Evolutionary conservation across 345 rosid genomes (phyloP).

Genomic region (Mercurialis annua): DNA sequence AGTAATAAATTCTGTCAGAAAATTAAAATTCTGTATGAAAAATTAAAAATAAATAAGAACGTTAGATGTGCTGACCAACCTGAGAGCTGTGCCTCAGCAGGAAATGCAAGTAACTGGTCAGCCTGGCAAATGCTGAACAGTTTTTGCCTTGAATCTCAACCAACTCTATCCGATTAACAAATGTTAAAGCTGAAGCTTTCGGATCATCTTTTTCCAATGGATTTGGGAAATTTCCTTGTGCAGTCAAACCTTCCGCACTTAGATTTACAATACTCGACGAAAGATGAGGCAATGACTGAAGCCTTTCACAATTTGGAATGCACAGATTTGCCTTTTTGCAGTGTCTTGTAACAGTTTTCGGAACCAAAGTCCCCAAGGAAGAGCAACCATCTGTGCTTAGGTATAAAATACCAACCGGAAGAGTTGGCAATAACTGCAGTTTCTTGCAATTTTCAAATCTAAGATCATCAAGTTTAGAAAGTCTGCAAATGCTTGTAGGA

Average conservation of each 20-base stretch:
- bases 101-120: constrained; percentile 5
- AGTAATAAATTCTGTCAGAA: not conserved
- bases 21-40: not conserved
- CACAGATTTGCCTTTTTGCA: constrained; percentile 1
- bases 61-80: too few relatives aligned
- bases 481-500: constrained; percentile 13
- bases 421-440: constrained; percentile 21
- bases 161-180: not conserved
- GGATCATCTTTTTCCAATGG: constrained; percentile 1
- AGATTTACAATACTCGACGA: not conserved
- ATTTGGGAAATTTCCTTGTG: not conserved
- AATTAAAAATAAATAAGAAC: not conserved
- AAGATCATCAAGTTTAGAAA: constrained; percentile 14
- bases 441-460: constrained; percentile 7
- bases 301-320: not conserved
- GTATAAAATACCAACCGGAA: constrained; percentile 19
- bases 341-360: not conserved
- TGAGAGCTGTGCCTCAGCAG: constrained; percentile 11
- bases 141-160: constrained; percentile 11
- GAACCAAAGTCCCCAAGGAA: constrained; percentile 2
- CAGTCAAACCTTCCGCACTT: constrained; percentile 3
- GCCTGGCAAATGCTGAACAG: not conserved
- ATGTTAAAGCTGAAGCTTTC: not conserved
- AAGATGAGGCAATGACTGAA: constrained; percentile 4
- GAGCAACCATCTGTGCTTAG: constrained; percentile 6